Evolutionary conservation across 2,329 filamentous ascomycete genomes (phyloP), one percentile per base, ranked within the genome.

Genomic region (Ustilaginoidea virens): DNA sequence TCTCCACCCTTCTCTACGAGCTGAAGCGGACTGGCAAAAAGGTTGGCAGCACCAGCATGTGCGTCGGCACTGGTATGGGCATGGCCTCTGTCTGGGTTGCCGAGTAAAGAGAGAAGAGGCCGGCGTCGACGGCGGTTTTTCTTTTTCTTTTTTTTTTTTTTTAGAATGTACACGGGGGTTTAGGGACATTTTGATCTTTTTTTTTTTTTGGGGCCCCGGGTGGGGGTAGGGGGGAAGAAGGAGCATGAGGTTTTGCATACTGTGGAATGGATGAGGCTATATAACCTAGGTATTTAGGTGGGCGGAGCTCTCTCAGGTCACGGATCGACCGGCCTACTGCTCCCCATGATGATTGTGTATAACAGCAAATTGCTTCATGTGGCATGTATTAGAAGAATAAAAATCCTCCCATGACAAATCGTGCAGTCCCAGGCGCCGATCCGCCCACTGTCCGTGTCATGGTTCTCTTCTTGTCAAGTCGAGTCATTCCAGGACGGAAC

Each of bases 81-180:
- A 92, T 94, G 83, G 86, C 85, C 33, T 83, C 86, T 35, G 78
- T 94, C 34, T 94, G 86, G 85, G 86, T 94, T 40, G 81, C 83
- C 3, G 86, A 93, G 64, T 92, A 82, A 39, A 35, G 14, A 10
- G 9, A 10, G 9, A n/a, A n/a, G n/a, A n/a, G n/a, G n/a, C n/a
- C n/a, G n/a, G n/a, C n/a, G n/a, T n/a, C n/a, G n/a, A n/a, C n/a
- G n/a, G n/a, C n/a, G n/a, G n/a, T n/a, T n/a, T n/a, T n/a, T n/a
- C n/a, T n/a, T n/a, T n/a, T n/a, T n/a, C n/a, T n/a, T n/a, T n/a
- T n/a, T n/a, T n/a, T n/a, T n/a, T n/a, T n/a, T n/a, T n/a, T n/a
- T n/a, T n/a, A n/a, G n/a, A n/a, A n/a, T n/a, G n/a, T n/a, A n/a
- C n/a, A n/a, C n/a, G n/a, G n/a, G n/a, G n/a, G n/a, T n/a, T n/a